phyloP scores from a whole-genome alignment of 1,284 basidiomycete species.

The Schizopora paradoxa region DNA sequence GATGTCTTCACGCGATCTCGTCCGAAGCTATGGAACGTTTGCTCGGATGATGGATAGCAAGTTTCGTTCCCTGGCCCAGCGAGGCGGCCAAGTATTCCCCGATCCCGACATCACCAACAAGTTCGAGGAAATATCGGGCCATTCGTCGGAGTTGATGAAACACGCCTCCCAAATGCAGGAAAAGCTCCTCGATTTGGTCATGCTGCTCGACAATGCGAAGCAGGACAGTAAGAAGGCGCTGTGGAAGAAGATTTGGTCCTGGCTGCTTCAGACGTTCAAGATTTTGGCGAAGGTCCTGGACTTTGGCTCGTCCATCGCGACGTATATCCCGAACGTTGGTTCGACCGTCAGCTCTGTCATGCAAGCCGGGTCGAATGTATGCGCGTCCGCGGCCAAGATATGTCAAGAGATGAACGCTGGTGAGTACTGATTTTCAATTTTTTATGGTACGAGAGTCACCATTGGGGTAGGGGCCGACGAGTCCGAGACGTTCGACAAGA shows the following conservation, averaged over 20 bases:
- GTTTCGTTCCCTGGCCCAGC: slow-evolving; percentile 3
- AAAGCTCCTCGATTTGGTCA: slow-evolving; percentile 5
- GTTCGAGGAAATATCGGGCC: slow-evolving; percentile 2
- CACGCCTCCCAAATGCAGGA: slow-evolving; percentile 11
- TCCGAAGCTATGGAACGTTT: slow-evolving; percentile 6
- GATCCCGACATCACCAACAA: slow-evolving; percentile 2
- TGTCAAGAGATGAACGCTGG: too few relatives aligned
- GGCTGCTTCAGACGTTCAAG: slow-evolving; percentile 9
- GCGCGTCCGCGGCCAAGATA: too few relatives aligned
- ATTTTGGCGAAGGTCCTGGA: too few relatives aligned
- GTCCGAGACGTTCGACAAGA: slow-evolving; percentile 14
- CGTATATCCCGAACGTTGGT: too few relatives aligned
- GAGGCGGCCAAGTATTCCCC: slow-evolving; percentile 3
- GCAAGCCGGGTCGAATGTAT: too few relatives aligned
- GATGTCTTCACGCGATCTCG: slow-evolving; percentile 5
- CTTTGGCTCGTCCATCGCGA: too few relatives aligned
- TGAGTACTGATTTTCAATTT: too few relatives aligned
- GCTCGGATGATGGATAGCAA: slow-evolving; percentile 3
- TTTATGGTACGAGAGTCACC: too few relatives aligned
- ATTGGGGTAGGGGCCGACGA: too few relatives aligned
- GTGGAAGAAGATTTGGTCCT: slow-evolving; percentile 10
- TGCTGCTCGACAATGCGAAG: slow-evolving; percentile 11
- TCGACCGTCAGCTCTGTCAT: too few relatives aligned
- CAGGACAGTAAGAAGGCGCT: slow-evolving; percentile 8
- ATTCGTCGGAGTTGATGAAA: slow-evolving; percentile 1